A percentile compares a stretch with the other conserved stretches of the same genome.
Conservation (phyloP, 2,329 filamentous ascomycete genomes). For the Ceratocystis variospora region DNA sequence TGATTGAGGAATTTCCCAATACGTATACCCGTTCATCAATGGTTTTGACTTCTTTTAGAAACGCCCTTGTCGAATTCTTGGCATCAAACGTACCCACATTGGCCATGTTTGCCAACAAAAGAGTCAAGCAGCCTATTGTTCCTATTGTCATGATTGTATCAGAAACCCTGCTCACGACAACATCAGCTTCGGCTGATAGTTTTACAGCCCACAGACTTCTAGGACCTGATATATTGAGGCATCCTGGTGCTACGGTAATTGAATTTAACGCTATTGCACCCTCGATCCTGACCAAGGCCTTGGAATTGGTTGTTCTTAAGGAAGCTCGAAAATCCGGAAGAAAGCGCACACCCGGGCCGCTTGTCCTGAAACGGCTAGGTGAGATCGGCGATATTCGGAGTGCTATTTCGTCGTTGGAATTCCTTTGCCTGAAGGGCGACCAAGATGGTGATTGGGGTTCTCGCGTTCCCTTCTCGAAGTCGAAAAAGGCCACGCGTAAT, state of each 20-base stretch:
- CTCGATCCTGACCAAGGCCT: conserved; percentile 69
- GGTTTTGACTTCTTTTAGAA: conserved; percentile 56
- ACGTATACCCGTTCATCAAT: conserved; percentile 54
- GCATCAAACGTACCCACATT: conserved; percentile 49
- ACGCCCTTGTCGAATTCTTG: conserved; percentile 61
- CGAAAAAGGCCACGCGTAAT: conserved; percentile 47
- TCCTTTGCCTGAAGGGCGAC: conserved; percentile 74
- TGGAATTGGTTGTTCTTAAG: conserved; percentile 71
- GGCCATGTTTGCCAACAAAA: conserved; percentile 33
- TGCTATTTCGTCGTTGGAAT: conserved; percentile 83
- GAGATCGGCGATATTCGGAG: conserved; percentile 86
- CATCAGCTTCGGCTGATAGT: conserved; percentile 72
- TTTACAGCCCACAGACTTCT: conserved; percentile 85
- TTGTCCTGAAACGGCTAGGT: conserved; percentile 63
- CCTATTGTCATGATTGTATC: conserved; percentile 85
- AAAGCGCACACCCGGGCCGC: conserved; percentile 60
- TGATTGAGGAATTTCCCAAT: conserved; percentile 73
- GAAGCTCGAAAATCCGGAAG: conserved; percentile 68
- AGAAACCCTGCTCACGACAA: conserved; percentile 76
- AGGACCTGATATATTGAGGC: conserved; percentile 70
- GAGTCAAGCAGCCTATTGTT: conserved; percentile 36
- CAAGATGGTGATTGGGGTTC: conserved; percentile 51
- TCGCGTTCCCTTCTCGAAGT: conserved; percentile 56
- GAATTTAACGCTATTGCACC: conserved; percentile 90
- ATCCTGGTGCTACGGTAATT: conserved; percentile 64